Percentiles rank a stretch among this genome's conserved stretches.
Evolutionary conservation across 441 rosid genomes (phyloP).

Genomic region (Flueggea neowawraea): DNA sequence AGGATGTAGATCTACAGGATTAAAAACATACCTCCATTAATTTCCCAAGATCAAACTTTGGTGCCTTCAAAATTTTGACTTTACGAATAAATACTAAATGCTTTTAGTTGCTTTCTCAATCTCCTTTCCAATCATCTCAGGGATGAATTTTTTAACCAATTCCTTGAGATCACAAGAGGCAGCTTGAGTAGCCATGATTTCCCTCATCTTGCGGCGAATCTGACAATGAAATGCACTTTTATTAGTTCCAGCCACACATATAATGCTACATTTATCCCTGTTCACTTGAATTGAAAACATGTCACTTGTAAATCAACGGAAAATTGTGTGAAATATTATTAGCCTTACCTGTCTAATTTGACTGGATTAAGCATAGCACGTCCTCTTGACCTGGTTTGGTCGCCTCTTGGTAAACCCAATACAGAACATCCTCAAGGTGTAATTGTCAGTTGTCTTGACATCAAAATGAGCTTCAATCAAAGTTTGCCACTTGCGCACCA

Average conservation of each 20-base stretch:
- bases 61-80: slow-evolving; percentile 84
- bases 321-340: not conserved
- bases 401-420: slow-evolving; percentile 89
- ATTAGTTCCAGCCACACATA: not conserved
- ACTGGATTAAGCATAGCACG: slow-evolving; percentile 87
- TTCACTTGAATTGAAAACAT: not conserved
- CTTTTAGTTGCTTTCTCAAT: slow-evolving; percentile 71
- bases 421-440: slow-evolving; percentile 84
- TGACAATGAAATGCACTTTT: slow-evolving; percentile 13
- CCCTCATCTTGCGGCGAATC: slow-evolving; percentile 81
- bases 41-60: slow-evolving; percentile 89
- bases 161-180: slow-evolving; percentile 72
- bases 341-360: slow-evolving; percentile 67
- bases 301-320: not conserved
- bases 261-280: not conserved
- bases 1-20: not conserved
- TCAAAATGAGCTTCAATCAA: slow-evolving; percentile 90
- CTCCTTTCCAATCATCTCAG: slow-evolving; percentile 64
- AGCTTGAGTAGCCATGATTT: slow-evolving; percentile 65
- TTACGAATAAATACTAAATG: slow-evolving; percentile 76
- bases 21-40: slow-evolving; percentile 58
- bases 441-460: slow-evolving; percentile 83
- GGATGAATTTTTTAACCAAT: slow-evolving; percentile 65
- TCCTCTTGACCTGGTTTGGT: slow-evolving; percentile 90
- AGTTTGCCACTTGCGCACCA: slow-evolving; percentile 91